Evolutionary conservation across 176 grass and related monocot genomes (phyloP).

Genomic region (Eragrostis curvula): DNA sequence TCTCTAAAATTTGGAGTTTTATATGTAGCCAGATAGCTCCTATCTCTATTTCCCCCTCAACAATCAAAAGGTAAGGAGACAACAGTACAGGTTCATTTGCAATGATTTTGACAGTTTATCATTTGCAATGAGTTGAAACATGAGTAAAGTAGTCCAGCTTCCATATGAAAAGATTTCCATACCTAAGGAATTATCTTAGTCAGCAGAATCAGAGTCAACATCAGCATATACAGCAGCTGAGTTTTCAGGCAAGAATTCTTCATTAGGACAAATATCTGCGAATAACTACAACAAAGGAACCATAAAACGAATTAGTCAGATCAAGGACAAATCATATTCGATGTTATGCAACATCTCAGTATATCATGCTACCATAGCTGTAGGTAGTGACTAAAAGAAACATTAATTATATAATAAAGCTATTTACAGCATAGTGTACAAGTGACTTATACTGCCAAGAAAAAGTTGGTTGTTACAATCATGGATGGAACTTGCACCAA

Average conservation of each 20-base stretch:
- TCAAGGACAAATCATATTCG: slow-evolving; percentile 2
- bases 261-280: slow-evolving; percentile 61
- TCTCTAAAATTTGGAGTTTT: no score
- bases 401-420: slow-evolving; percentile 22
- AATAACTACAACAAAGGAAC: slow-evolving; percentile 66
- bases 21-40: not conserved
- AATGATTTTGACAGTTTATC: no score
- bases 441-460: not conserved
- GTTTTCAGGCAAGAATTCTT: slow-evolving; percentile 82
- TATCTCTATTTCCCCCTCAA: not conserved
- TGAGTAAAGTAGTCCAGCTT: slow-evolving; percentile 1
- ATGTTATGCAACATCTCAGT: not conserved
- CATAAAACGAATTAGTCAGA: slow-evolving; percentile 36
- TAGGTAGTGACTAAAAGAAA: slow-evolving; percentile 28
- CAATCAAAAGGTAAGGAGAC: not conserved
- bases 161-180: not conserved
- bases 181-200: slow-evolving; percentile 50
- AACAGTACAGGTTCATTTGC: slow-evolving; percentile 1
- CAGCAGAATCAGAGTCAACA: slow-evolving; percentile 46
- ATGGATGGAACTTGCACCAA: not conserved
- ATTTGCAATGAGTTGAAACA: slow-evolving; percentile 3
- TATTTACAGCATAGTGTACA: slow-evolving; percentile 11
- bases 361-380: slow-evolving; percentile 15
- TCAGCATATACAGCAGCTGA: slow-evolving; percentile 52
- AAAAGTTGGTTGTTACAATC: not conserved